These are phyloP conservation scores for Dactylorhiza incarnata DNA, from an alignment of 106 monocot species.

Conservation along the genomic window DNA sequence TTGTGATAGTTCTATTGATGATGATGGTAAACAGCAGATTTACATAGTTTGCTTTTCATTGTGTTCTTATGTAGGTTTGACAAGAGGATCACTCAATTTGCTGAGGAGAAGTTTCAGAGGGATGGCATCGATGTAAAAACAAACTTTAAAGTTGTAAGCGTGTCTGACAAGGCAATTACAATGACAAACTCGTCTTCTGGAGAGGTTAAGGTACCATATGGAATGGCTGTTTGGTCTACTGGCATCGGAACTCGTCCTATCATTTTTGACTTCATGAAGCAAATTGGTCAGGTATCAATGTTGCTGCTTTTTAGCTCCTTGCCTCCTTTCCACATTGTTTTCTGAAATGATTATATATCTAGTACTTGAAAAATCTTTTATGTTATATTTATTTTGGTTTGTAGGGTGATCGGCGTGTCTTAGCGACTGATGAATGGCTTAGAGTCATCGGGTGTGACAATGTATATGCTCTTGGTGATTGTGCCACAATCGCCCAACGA, in stretches of 20 bases:
- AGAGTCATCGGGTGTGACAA: slow-evolving; percentile 41
- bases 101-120: slow-evolving; percentile 58
- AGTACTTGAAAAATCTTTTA: not conserved
- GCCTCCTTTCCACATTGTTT: not conserved
- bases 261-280: slow-evolving; percentile 73
- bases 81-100: slow-evolving; percentile 62
- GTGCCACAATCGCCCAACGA: slow-evolving; percentile 69
- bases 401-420: slow-evolving; percentile 54
- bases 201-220: slow-evolving; percentile 43
- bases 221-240: slow-evolving; percentile 90
- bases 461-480: slow-evolving; percentile 20
- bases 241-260: slow-evolving; percentile 79
- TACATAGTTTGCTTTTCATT: not conserved
- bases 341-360: not conserved
- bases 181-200: slow-evolving; percentile 34
- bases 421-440: slow-evolving; percentile 67
- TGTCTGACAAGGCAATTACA: slow-evolving; percentile 56
- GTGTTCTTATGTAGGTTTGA: slow-evolving; percentile 48
- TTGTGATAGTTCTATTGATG: too few relatives aligned
- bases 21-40: not conserved
- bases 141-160: slow-evolving; percentile 53
- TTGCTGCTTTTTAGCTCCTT: not conserved
- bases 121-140: slow-evolving; percentile 68
- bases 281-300: slow-evolving; percentile 59
- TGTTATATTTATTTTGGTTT: slow-evolving; percentile 47